Conservation (phyloP, 2,329 filamentous ascomycete genomes). For the Tympanopsis confertula region DNA sequence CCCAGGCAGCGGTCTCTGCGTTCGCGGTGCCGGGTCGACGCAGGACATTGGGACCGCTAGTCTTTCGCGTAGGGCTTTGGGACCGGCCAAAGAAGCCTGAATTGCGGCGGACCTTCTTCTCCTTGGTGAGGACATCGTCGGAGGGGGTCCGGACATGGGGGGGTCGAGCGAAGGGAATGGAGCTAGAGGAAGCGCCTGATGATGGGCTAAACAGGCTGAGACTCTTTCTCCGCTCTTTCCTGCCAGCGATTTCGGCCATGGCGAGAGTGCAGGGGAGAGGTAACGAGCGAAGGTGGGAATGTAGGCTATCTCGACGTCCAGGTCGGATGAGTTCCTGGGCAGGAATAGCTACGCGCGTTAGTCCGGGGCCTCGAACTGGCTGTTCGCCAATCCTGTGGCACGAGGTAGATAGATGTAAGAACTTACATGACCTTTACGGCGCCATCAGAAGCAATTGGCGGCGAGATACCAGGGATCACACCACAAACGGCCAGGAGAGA, state of each 20-base stretch:
- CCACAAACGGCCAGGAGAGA: too few relatives aligned
- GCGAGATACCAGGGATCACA: too few relatives aligned
- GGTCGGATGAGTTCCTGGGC: too few relatives aligned
- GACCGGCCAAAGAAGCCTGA: constrained; percentile 23
- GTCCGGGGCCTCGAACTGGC: too few relatives aligned
- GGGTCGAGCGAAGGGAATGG: constrained; percentile 6
- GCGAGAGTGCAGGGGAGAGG: constrained; percentile 1
- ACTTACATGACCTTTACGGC: constrained; percentile 14
- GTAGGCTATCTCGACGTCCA: too few relatives aligned
- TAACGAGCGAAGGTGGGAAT: neutral
- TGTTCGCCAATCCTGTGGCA: too few relatives aligned
- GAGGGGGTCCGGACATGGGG: constrained; percentile 21
- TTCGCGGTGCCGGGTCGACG: neutral
- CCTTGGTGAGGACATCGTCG: constrained; percentile 17
- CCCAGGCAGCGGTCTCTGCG: neutral
- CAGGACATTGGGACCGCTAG: neutral
- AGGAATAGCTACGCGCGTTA: too few relatives aligned
- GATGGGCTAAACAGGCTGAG: constrained; percentile 15
- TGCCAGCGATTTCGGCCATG: constrained; percentile 10
- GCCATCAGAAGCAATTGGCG: constrained; percentile 17
- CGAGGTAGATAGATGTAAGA: constrained; percentile 10
- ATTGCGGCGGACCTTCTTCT: constrained; percentile 20
- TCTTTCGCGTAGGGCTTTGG: constrained; percentile 7
- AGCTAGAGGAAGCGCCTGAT: constrained; percentile 7
- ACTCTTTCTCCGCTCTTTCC: constrained; percentile 17